Base-by-base conservation (phyloP, 306 rosid species). In the Aeschynomene evenia region DNA sequence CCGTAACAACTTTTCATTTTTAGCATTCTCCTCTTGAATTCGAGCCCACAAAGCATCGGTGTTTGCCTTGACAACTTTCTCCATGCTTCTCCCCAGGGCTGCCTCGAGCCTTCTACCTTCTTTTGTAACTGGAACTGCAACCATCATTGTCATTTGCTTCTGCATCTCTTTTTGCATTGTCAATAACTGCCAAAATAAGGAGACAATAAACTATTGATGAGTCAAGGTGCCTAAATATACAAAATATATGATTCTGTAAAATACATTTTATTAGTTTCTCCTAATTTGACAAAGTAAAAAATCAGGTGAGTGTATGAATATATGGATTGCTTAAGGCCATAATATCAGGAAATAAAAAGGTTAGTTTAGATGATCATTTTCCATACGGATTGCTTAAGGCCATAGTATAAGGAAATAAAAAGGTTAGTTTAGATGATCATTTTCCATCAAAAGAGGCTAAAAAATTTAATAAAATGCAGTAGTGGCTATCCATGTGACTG, bases 31-130 rank as follows among this genome's bases (percentile, higher is more conserved):
- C 66, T 88, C 94, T 52, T 81, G 88, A 43, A 85, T 63, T 59
- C 81, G 87, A 60, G 88, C 95, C 97, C 91, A 95, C 63, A 95
- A 72, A 75, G 88, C 92, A 78, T 95, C 99, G 37, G 72, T 70
- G 21, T 89, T 87, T 33, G 90, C 83, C 88, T 79, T 85, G 79
- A 79, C 81, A 71, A 78, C 71, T 71, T 74, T 88, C 79, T 88
- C 94, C 85, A 85, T 22, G 82, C 49, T 77, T 62, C 84, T 81
- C 75, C 85, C 82, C 75, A 88, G 70, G 58, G 85, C 77, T 5
- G 89, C 81, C 87, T 95, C 97, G 15, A 95, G 89, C 80, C 97
- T 75, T 75, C 81, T 89, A 48, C 99, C 95, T 81, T 95, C 99
- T 89, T 95, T 95, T 21, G 92, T 80, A 59, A 91, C 82, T 10